Percentiles rank a stretch among this genome's conserved stretches.
Conservation (phyloP, 495 filamentous ascomycete genomes). For the Penicillium parvum region DNA sequence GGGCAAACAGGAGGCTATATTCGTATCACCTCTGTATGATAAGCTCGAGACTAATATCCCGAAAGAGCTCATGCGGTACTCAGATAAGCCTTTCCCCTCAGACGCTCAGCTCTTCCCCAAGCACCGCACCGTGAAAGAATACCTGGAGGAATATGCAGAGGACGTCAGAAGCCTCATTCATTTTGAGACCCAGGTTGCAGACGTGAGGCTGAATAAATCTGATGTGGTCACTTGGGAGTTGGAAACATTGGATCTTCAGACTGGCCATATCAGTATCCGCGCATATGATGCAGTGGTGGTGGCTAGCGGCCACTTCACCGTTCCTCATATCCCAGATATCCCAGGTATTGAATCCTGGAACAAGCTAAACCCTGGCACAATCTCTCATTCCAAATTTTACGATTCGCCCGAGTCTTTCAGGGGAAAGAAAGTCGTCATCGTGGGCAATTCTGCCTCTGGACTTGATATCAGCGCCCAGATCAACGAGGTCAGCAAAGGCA, state of each 20-base stretch:
- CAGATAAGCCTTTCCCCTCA: slow-evolving; percentile 61
- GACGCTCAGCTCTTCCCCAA: slow-evolving; percentile 68
- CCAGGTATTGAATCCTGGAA: slow-evolving; percentile 55
- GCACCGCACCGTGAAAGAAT: slow-evolving; percentile 61
- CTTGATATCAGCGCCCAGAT: slow-evolving; percentile 79
- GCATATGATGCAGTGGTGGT: slow-evolving; percentile 73
- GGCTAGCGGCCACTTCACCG: slow-evolving; percentile 77
- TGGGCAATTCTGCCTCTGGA: slow-evolving; percentile 76
- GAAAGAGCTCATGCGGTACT: slow-evolving; percentile 72
- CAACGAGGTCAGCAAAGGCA: slow-evolving; percentile 42
- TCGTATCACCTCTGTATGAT: slow-evolving; percentile 77
- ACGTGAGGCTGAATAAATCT: slow-evolving; percentile 34
- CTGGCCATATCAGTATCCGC: slow-evolving; percentile 28
- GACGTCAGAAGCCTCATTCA: slow-evolving; percentile 53
- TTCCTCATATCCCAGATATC: slow-evolving; percentile 67
- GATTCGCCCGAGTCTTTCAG: slow-evolving; percentile 55
- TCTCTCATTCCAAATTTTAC: slow-evolving; percentile 81
- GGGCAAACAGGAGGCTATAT: slow-evolving; percentile 29
- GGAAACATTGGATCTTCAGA: slow-evolving; percentile 46
- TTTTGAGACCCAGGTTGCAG: slow-evolving; percentile 55
- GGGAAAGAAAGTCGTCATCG: slow-evolving; percentile 65
- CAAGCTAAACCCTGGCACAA: slow-evolving; percentile 52
- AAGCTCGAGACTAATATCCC: slow-evolving; percentile 83
- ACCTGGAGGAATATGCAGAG: slow-evolving; percentile 68
- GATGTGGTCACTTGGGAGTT: slow-evolving; percentile 47